A percentile compares a stretch with the other conserved stretches of the same genome.
Evolutionary conservation across 768 basidiomycete species (phyloP).

Genomic region (Candolleomyces aberdarensis): DNA sequence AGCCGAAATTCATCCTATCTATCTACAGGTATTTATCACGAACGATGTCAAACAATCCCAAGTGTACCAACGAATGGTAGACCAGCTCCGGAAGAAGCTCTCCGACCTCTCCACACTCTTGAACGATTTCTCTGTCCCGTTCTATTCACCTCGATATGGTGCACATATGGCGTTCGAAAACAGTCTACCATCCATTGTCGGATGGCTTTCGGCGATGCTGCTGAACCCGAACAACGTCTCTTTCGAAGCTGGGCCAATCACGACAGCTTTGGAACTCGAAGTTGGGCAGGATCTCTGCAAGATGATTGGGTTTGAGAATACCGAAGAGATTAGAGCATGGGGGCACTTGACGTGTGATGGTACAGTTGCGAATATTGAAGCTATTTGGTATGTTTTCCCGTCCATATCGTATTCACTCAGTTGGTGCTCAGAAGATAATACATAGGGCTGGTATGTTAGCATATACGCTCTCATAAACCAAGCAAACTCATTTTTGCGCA

Average conservation of each 20-base stretch:
- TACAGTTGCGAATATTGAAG: conserved; percentile 44
- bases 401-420: background rate
- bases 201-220: conserved; percentile 24
- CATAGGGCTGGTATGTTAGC: conserved; percentile 6
- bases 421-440: background rate
- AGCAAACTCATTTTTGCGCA: conserved; percentile 7
- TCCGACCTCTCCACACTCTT: conserved; percentile 13
- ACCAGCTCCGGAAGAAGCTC: conserved; percentile 5
- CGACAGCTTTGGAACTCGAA: conserved; percentile 33
- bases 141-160: conserved; percentile 37
- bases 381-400: conserved; percentile 35
- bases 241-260: conserved; percentile 36
- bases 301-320: conserved; percentile 36
- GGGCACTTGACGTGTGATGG: conserved; percentile 44
- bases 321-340: conserved; percentile 25
- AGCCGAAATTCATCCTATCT: background rate
- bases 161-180: conserved; percentile 38
- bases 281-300: conserved; percentile 38
- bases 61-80: conserved; percentile 6
- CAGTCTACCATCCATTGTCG: conserved; percentile 27
- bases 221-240: conserved; percentile 46
- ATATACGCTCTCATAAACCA: background rate
- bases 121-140: conserved; percentile 31
- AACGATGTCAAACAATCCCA: conserved; percentile 6
- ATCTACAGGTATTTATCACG: conserved; percentile 4